Base-by-base conservation (phyloP, 2,329 filamentous ascomycete species). In the Orbilia ellipsospora region DNA sequence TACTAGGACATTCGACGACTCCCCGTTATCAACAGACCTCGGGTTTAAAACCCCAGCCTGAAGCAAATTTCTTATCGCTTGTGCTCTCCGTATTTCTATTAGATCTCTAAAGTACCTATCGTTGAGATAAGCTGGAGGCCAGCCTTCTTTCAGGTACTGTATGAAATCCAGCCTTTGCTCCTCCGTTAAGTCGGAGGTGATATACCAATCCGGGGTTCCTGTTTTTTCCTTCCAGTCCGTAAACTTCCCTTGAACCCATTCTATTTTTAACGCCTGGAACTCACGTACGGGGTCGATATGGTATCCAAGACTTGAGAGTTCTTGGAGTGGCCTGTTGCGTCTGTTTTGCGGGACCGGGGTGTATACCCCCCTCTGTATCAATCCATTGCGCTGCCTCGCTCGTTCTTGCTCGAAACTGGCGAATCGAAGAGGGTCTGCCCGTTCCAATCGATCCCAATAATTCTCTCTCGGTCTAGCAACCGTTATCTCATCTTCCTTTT, bases 191-290 rank as follows among this genome's bases (percentile, higher is more conserved):
- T 55, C 13, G 10, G 31, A 44, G 7, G 40, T n/a, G 13, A 12
- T 40, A 12, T 36, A 16, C 5, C 7, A 4, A 12, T 1, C 3
- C 2, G 7, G 12, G 10, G 52, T n/a, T 1, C 45, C 36, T 12
- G 31, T 28, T 3, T 18, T 4, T 6, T 44, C 36, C 23, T 56
- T 69, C 26, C 55, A 69, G 28, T 16, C 48, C 31, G 10, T 20
- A n/a, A 50, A 69, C 40, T 51, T 54, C 16, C 42, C 28, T 1
- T 56, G 31, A 4, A 18, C 42, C 65, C 56, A 69, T 45, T 59
- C 55, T 13, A 3, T 18, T n/a, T 59, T 59, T 10, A 59, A 28
- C 2, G 48, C 48, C 3, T 8, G 2, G 2, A 61, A n/a, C 16
- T 68, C 65, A 1, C 13, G 18, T 6, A 20, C 18, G 0, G 48